A percentile compares a stretch with the other conserved stretches of the same genome.
Evolutionary conservation across 176 grass and related monocot genomes (phyloP).

Genomic region (Triticum monococcum): DNA sequence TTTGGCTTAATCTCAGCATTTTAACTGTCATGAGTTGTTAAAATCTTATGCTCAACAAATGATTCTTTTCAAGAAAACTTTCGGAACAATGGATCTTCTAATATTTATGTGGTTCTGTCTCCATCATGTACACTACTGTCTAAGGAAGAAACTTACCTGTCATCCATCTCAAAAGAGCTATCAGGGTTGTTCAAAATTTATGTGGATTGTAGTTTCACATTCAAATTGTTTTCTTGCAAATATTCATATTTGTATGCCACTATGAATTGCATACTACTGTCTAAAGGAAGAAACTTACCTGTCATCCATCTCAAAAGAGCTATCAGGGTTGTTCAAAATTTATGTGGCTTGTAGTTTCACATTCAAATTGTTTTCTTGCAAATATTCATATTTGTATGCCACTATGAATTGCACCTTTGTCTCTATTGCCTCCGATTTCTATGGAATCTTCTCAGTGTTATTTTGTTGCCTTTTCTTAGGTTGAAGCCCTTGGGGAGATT

Average conservation of each 20-base stretch:
- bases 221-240: not conserved
- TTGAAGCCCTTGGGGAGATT: conserved; percentile 90
- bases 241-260: not conserved
- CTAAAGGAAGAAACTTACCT: not conserved
- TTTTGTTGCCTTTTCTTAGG: conserved; percentile 43
- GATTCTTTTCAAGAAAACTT: not conserved
- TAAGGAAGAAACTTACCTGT: not conserved
- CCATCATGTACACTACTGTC: not conserved
- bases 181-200: not conserved
- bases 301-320: conserved; percentile 9
- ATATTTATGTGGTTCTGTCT: conserved; percentile 1
- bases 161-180: conserved; percentile 10
- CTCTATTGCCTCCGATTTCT: not conserved
- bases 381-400: not conserved
- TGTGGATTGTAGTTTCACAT: conserved; percentile 21
- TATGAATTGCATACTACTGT: not conserved
- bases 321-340: not conserved
- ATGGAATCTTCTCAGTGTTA: conserved; percentile 18
- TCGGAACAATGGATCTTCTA: conserved; percentile 6
- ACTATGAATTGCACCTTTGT: not conserved
- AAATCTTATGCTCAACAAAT: not conserved
- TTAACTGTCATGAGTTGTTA: not conserved
- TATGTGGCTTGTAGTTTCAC: conserved; percentile 17
- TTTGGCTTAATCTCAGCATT: not conserved
- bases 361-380: not conserved